Percentiles rank a stretch among this genome's conserved stretches.
phyloP scores from a whole-genome alignment of 169 alveolate species.

The Plasmodium knowlesi region DNA sequence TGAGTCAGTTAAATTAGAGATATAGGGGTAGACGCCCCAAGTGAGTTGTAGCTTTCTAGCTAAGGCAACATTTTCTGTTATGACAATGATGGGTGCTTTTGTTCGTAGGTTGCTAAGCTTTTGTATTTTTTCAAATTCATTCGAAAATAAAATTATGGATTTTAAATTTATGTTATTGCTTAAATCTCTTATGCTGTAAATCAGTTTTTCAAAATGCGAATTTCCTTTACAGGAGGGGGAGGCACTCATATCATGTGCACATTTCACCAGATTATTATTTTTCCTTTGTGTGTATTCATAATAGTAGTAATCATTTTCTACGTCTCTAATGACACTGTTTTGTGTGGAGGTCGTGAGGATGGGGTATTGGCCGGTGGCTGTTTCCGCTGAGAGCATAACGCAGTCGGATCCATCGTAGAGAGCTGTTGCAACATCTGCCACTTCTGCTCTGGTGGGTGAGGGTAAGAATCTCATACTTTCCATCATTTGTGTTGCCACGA shows the following conservation, averaged over 20 bases:
- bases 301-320: slow-evolving; percentile 80
- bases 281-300: slow-evolving; percentile 77
- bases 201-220: slow-evolving; percentile 61
- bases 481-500: slow-evolving; percentile 98
- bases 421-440: slow-evolving; percentile 97
- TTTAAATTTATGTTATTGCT: slow-evolving; percentile 72
- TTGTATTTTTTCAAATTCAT: slow-evolving; percentile 79
- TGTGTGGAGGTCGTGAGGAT: slow-evolving; percentile 81
- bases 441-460: slow-evolving; percentile 98
- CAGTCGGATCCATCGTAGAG: slow-evolving; percentile 97
- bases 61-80: slow-evolving; percentile 75
- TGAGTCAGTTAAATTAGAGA: slow-evolving; percentile 36
- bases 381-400: slow-evolving; percentile 92
- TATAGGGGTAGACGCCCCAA: slow-evolving; percentile 84
- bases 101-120: slow-evolving; percentile 80
- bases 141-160: slow-evolving; percentile 76
- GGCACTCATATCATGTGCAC: not conserved
- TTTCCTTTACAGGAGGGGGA: not conserved
- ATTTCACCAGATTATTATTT: slow-evolving; percentile 35
- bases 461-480: slow-evolving; percentile 95
- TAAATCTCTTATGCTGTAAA: slow-evolving; percentile 68
- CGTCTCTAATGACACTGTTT: slow-evolving; percentile 78
- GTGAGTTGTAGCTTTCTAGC: slow-evolving; percentile 83
- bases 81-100: slow-evolving; percentile 79
- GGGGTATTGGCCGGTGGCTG: slow-evolving; percentile 89